phyloP scores from a whole-genome alignment of 306 rosid genomes.

The Prinsepia uniflora region DNA sequence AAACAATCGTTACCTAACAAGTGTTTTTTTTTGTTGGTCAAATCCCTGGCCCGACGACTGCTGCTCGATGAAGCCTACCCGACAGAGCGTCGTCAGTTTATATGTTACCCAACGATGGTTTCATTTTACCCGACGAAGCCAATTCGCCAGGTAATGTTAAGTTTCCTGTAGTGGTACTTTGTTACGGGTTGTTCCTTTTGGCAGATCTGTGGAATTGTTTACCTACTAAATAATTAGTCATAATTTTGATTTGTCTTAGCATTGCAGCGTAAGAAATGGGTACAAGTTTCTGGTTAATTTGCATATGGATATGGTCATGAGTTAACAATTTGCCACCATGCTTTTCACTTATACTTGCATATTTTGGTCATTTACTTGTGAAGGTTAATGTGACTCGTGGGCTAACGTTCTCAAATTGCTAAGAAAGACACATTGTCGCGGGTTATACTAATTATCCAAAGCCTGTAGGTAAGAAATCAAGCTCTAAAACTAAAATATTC shows the following conservation, averaged over 20 bases:
- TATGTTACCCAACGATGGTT: too few relatives aligned
- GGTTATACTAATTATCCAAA: conserved; percentile 58
- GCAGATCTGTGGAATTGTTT: neutral
- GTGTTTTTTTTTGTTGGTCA: too few relatives aligned
- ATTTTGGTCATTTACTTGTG: conserved; percentile 60
- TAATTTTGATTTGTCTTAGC: neutral
- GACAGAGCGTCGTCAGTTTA: too few relatives aligned
- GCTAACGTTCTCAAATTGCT: conserved; percentile 51
- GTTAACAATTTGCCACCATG: neutral
- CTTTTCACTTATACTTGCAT: conserved; percentile 32
- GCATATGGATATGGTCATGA: neutral
- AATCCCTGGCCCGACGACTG: too few relatives aligned
- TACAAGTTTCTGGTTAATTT: neutral
- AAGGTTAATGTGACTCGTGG: conserved; percentile 55
- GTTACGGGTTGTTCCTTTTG: neutral
- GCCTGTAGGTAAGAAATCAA: conserved; percentile 60
- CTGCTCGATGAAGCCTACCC: too few relatives aligned
- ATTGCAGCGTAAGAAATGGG: neutral
- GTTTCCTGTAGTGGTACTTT: too few relatives aligned
- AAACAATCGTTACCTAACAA: too few relatives aligned
- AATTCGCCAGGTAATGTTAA: too few relatives aligned
- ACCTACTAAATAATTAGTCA: neutral
- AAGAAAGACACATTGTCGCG: conserved; percentile 63
- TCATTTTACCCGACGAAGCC: too few relatives aligned
- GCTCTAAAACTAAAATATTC: conserved; percentile 80